Evolutionary conservation across 2,329 filamentous ascomycete species (phyloP), one percentile per base, ranked within the genome.

Genomic region (Daldinia sp.): DNA sequence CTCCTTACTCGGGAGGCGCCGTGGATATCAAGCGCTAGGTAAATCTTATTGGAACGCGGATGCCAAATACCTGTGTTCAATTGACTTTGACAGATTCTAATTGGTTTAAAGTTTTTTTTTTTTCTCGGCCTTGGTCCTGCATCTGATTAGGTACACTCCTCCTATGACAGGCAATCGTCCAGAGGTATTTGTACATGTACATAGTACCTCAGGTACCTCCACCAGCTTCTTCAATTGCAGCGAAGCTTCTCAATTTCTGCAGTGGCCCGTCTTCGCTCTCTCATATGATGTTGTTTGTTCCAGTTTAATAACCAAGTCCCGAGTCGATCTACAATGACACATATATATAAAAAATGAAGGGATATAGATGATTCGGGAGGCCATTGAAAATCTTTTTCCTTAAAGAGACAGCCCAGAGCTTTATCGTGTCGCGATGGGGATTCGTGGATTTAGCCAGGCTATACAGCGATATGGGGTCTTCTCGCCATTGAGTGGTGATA

Each of bases 391-490:
- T 58, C 41, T 7, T 20, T 59, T 39, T n/a, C 41, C 42, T 48
- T 28, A 35, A 48, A 53, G 37, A 26, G 30, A 12, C 41, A 13
- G 53, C n/a, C 18, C n/a, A 26, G 35, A 15, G n/a, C 33, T 26
- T 26, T 13, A 39, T 28, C 53, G 33, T 54, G 63, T 58, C 57
- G 69, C 53, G 20, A 85, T 92, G 90, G 90, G 90, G 0, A 88
- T 92, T 51, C 85, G 83, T 44, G 83, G 85, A 69, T 80, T 92
- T 4, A 84, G 83, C 51, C 78, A 81, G 13, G 83, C 85, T 57
- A 78, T 92, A 48, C 80, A 84, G 67, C 85, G 85, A 0, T 89
- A 86, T 76, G 84, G 85, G 1, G 77, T 80, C 30, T 74, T 79
- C 18, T 78, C 77, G 6, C 72, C 76, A 10, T 79, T 92, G 1